Evolutionary conservation across 83 land plant genomes (phyloP).

Genomic region (Picea abies): DNA sequence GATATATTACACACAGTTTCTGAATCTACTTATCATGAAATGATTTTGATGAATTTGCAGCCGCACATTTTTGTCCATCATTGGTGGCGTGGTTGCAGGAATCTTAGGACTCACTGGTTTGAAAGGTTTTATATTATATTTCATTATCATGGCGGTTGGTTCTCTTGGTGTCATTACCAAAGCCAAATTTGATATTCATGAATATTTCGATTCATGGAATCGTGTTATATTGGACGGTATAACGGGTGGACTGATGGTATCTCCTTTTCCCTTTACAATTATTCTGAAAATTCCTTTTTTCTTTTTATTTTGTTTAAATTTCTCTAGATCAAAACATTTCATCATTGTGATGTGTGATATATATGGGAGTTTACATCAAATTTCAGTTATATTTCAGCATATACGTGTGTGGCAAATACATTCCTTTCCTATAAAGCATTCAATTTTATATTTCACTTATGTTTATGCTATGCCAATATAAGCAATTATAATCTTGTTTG

Average conservation of each 20-base stretch:
- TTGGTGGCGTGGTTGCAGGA: conserved; percentile 90
- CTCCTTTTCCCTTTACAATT: neutral
- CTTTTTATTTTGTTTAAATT: conserved; percentile 11
- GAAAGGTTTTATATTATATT: conserved; percentile 82
- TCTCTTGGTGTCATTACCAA: conserved; percentile 70
- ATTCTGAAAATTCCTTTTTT: neutral
- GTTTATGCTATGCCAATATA: neutral
- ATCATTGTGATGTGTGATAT: neutral
- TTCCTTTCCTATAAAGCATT: neutral
- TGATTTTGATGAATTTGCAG: conserved; percentile 39
- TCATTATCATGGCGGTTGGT: conserved; percentile 73
- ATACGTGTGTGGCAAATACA: neutral
- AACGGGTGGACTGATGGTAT: conserved; percentile 82
- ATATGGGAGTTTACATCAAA: neutral
- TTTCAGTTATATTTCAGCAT: neutral
- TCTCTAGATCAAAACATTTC: neutral
- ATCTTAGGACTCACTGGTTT: conserved; percentile 85
- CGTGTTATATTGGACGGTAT: conserved; percentile 76
- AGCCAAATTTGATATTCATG: conserved; percentile 61
- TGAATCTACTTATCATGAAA: too few species aligned
- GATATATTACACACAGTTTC: too few species aligned
- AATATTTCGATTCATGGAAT: conserved; percentile 81
- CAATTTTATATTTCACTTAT: neutral
- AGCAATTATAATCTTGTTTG: neutral
- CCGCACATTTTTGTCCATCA: conserved; percentile 90